Evolutionary conservation across 2,329 filamentous ascomycete genomes (phyloP), one percentile per base, ranked within the genome.

Genomic region (Microsporum canis): DNA sequence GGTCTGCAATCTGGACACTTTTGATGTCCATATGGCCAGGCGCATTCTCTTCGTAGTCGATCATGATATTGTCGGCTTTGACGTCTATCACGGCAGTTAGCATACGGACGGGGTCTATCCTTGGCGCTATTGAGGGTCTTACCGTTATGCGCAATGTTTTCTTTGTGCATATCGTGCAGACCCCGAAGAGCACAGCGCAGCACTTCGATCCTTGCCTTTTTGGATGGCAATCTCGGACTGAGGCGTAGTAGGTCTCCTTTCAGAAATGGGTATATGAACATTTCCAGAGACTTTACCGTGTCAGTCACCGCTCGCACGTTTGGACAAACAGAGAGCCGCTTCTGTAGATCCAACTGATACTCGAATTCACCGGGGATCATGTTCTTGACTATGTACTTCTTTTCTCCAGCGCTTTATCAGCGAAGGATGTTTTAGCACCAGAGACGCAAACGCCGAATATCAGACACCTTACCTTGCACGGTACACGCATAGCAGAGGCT

Each of bases 51-150:
- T 72, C 66, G 51, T 71, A 70, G 61, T 74, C 66, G 5, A 74
- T 23, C 14, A 73, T 65, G 45, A 72, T 71, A 59, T 73, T 73
- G 61, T 74, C 70, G 17, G 71, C 68, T 61, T 73, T 74, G 62
- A 73, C 68, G 56, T 74, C 72, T 70, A 65, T 31, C 31, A 27
- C 57, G 17, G 3, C 43, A 45, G 58, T 65, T 36, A 65, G 62
- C 39, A 60, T 31, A n/a, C 41, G 57, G 51, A 57, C 14, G 17
- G 1, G 31, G 45, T 43, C 43, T 59, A 61, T 51, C 53, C 10
- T 8, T 41, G 61, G 55, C 14, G 1, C 45, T 55, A 51, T 23
- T 23, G 60, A 59, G 64, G 17, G 17, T 23, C 65, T 64, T 64
- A 65, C 71, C 68, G 34, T 66, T 72, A 61, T 75, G 71, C 7